Conservation (phyloP, 2,329 filamentous ascomycete species). For the Xylariaceae sp. region DNA sequence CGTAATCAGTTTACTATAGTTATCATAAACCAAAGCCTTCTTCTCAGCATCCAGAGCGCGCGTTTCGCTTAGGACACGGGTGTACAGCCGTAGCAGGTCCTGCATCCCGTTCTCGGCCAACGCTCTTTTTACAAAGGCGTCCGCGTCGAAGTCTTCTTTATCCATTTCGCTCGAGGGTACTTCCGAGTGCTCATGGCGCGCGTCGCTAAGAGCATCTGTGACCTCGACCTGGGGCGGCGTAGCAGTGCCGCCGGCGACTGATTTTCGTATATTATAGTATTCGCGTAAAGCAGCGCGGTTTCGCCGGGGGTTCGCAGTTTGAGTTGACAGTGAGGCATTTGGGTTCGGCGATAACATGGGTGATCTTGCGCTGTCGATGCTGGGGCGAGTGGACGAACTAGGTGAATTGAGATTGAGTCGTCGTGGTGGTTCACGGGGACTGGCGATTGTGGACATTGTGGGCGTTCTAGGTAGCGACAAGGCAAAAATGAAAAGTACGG, state of each 20-base stretch:
- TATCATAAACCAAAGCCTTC: slow-evolving; percentile 96
- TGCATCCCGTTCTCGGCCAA: slow-evolving; percentile 59
- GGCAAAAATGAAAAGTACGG: neutral
- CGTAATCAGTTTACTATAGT: slow-evolving; percentile 94
- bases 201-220: slow-evolving; percentile 36
- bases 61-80: slow-evolving; percentile 71
- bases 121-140: slow-evolving; percentile 59
- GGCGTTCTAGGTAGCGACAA: neutral
- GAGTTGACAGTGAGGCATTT: slow-evolving; percentile 25
- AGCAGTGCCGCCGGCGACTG: slow-evolving; percentile 31
- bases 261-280: slow-evolving; percentile 78
- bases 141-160: slow-evolving; percentile 62
- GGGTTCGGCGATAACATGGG: slow-evolving; percentile 46
- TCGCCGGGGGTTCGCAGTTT: slow-evolving; percentile 39
- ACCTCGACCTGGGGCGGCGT: slow-evolving; percentile 38
- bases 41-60: slow-evolving; percentile 88
- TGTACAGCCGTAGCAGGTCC: slow-evolving; percentile 65
- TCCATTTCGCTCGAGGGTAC: slow-evolving; percentile 69
- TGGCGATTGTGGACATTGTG: slow-evolving; percentile 60
- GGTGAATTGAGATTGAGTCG: slow-evolving; percentile 54
- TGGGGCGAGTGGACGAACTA: slow-evolving; percentile 69
- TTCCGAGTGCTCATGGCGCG: slow-evolving; percentile 42
- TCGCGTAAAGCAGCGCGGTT: slow-evolving; percentile 86
- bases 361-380: slow-evolving; percentile 61
- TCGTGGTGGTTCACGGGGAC: slow-evolving; percentile 55